These are phyloP conservation scores for Obba rivulosa DNA, from an alignment of 768 basidiomycete genomes.

Conservation along the genomic window DNA sequence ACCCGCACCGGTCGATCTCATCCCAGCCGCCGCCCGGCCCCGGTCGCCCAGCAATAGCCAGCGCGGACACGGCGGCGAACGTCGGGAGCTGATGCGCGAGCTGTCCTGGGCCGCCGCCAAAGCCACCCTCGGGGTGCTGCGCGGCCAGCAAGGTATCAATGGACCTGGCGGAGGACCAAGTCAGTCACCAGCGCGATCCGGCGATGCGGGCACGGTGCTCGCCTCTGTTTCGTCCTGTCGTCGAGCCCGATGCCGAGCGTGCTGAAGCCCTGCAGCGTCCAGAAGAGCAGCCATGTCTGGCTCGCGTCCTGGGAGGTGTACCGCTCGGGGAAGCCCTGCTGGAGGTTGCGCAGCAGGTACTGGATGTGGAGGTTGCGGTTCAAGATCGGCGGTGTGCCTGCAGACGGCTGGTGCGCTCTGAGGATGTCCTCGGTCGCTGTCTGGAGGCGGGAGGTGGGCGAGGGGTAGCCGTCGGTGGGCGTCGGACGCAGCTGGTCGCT, in stretches of 20 bases:
- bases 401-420: constrained; percentile 43
- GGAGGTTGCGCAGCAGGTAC: constrained; percentile 65
- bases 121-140: constrained; percentile 87
- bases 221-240: constrained; percentile 74
- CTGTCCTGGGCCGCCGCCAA: constrained; percentile 89
- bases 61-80: constrained; percentile 79
- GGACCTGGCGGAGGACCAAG: constrained; percentile 51
- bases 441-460: constrained; percentile 59
- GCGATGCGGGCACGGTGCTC: constrained; percentile 13
- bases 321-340: constrained; percentile 74
- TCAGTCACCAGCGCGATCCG: constrained; percentile 4
- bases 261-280: constrained; percentile 84
- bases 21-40: constrained; percentile 81
- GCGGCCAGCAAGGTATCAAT: constrained; percentile 76
- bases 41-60: constrained; percentile 77
- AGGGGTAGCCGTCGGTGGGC: constrained; percentile 56
- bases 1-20: constrained; percentile 67
- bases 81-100: constrained; percentile 84
- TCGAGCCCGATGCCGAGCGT: constrained; percentile 74
- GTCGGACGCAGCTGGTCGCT: constrained; percentile 22
- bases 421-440: constrained; percentile 62
- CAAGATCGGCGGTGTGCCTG: constrained; percentile 34
- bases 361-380: constrained; percentile 66
- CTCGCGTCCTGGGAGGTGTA: constrained; percentile 89
- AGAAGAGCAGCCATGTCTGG: constrained; percentile 93